Conservation (phyloP, 306 rosid species). For the Cicer chorassanicum region DNA sequence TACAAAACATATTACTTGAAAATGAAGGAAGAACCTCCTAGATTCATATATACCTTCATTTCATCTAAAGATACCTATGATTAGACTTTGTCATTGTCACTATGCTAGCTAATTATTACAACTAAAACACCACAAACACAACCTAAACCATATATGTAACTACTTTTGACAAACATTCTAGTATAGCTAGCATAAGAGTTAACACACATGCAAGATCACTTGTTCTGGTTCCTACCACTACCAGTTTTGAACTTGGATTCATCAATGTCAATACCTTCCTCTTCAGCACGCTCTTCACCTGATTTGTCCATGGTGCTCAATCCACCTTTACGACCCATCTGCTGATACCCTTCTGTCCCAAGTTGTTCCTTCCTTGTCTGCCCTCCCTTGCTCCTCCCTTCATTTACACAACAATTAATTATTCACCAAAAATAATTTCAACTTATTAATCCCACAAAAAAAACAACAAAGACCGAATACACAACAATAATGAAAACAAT, state of each 20-base stretch:
- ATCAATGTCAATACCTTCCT: conserved; percentile 61
- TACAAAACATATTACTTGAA: too few relatives aligned
- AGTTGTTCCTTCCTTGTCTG: conserved; percentile 69
- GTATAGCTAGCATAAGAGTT: conserved; percentile 34
- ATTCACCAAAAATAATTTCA: not conserved
- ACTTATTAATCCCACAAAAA: not conserved
- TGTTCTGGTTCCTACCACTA: not conserved
- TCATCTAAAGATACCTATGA: too few relatives aligned
- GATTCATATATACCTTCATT: too few relatives aligned
- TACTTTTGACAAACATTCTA: not conserved
- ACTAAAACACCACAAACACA: not conserved
- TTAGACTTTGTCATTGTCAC: too few relatives aligned
- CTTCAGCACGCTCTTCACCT: conserved; percentile 67
- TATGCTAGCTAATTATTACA: conserved; percentile 14
- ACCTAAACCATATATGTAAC: not conserved
- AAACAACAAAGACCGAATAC: not conserved
- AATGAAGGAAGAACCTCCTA: too few relatives aligned
- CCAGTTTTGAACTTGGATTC: conserved; percentile 64
- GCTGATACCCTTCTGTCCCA: conserved; percentile 58
- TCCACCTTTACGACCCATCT: conserved; percentile 81
- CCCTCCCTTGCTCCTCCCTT: conserved; percentile 65
- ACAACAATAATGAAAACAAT: too few relatives aligned
- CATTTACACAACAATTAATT: not conserved
- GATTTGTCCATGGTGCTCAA: conserved; percentile 62
- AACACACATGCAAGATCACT: conserved; percentile 10